Evolutionary conservation across 257 asterid species (phyloP).

Genomic region (Knoxia roxburghii): DNA sequence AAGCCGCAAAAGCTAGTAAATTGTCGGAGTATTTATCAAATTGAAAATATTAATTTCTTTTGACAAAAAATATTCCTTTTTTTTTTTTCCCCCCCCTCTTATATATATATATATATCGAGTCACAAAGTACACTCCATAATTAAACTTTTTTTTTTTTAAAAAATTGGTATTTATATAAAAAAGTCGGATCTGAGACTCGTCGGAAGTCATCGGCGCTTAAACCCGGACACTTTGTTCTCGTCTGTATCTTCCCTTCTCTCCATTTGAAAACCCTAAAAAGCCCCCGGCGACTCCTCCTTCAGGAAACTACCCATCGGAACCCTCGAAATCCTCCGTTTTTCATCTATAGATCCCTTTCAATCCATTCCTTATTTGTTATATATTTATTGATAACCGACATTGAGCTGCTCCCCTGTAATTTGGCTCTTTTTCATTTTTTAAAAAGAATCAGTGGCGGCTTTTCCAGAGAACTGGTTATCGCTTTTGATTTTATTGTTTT

Average conservation of each 20-base stretch:
- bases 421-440: neutral
- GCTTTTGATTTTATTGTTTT: neutral
- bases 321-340: conserved; percentile 5
- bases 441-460: conserved; percentile 4
- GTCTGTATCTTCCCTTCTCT: conserved; percentile 14
- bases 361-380: neutral
- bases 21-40: too few relatives aligned
- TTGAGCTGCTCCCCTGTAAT: conserved; percentile 11
- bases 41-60: too few relatives aligned
- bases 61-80: too few relatives aligned
- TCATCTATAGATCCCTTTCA: conserved; percentile 27
- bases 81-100: too few relatives aligned
- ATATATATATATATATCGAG: too few relatives aligned
- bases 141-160: too few relatives aligned
- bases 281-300: conserved; percentile 21
- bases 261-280: conserved; percentile 40
- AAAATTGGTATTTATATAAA: too few relatives aligned
- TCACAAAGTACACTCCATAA: too few relatives aligned
- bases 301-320: neutral
- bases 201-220: conserved; percentile 64
- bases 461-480: conserved; percentile 1
- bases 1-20: too few relatives aligned
- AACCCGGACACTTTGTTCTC: conserved; percentile 35
- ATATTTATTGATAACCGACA: conserved; percentile 11
- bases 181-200: conserved; percentile 73